Evolutionary conservation across 2,329 filamentous ascomycete species (phyloP).

Genomic region (Aureobasidium sp.): DNA sequence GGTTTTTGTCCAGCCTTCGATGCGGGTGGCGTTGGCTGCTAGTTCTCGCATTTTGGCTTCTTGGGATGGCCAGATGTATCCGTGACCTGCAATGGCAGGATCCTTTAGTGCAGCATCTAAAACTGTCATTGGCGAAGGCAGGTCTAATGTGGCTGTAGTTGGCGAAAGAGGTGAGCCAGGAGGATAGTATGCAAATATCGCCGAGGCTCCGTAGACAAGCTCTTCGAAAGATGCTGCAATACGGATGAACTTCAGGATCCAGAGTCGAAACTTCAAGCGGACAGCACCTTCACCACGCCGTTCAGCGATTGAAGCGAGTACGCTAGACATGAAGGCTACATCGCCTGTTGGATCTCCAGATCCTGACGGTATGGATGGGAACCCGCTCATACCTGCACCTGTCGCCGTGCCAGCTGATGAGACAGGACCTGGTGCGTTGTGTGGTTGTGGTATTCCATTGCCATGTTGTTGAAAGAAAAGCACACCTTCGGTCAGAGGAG

Average conservation of each 20-base stretch:
- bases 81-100: constrained; percentile 60
- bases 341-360: constrained; percentile 82
- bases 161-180: constrained; percentile 23
- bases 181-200: constrained; percentile 74
- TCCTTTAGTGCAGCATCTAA: constrained; percentile 26
- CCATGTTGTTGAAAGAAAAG: constrained; percentile 74
- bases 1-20: constrained; percentile 97
- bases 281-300: constrained; percentile 92
- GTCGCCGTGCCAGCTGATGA: constrained; percentile 37
- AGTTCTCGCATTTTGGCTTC: constrained; percentile 83
- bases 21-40: constrained; percentile 89
- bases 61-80: constrained; percentile 96
- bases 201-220: constrained; percentile 92
- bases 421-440: constrained; percentile 25
- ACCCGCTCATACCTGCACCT: constrained; percentile 37
- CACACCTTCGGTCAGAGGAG: constrained; percentile 85
- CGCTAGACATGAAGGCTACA: constrained; percentile 86
- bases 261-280: constrained; percentile 92
- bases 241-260: constrained; percentile 94
- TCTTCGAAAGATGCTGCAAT: constrained; percentile 97
- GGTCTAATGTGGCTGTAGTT: constrained; percentile 1
- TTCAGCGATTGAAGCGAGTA: constrained; percentile 84
- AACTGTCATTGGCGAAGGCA: neutral
- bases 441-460: neutral
- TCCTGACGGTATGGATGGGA: constrained; percentile 18